A percentile compares a stretch with the other conserved stretches of the same genome.
Conservation (phyloP, 306 rosid species). For the Trifolium dubium region DNA sequence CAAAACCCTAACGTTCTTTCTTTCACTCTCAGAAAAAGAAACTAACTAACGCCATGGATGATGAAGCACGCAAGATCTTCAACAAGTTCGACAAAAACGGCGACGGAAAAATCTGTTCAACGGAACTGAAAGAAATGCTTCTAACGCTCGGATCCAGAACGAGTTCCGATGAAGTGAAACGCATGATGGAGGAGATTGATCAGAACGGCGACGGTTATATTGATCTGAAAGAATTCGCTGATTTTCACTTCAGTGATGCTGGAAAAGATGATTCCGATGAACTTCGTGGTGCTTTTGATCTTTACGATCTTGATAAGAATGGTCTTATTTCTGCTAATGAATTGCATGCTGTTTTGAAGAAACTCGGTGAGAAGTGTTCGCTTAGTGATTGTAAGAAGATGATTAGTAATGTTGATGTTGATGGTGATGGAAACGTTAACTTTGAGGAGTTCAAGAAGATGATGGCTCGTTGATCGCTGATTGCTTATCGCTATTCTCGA, state of each 20-base stretch:
- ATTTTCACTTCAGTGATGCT: constrained; percentile 49
- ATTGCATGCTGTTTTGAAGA: constrained; percentile 67
- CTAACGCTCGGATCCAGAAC: constrained; percentile 61
- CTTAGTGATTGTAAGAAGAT: constrained; percentile 69
- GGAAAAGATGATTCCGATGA: constrained; percentile 49
- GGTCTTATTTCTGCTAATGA: constrained; percentile 80
- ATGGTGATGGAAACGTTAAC: constrained; percentile 86
- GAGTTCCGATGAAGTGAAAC: constrained; percentile 59
- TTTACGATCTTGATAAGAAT: constrained; percentile 87
- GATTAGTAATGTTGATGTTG: constrained; percentile 84
- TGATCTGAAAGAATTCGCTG: constrained; percentile 74
- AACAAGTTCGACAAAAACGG: constrained; percentile 89
- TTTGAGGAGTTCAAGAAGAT: constrained; percentile 96
- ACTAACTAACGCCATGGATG: constrained; percentile 53
- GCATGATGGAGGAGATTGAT: constrained; percentile 81
- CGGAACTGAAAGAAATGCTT: constrained; percentile 68
- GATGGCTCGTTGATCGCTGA: constrained; percentile 60
- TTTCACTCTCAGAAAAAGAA: constrained; percentile 7
- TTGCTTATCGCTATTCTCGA: too few relatives aligned
- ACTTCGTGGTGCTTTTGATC: constrained; percentile 84
- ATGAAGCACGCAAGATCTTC: constrained; percentile 73
- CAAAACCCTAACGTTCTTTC: background rate
- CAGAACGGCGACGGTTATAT: constrained; percentile 88
- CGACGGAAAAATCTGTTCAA: constrained; percentile 68
- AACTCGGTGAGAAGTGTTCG: constrained; percentile 83